Percentiles rank a stretch among this genome's conserved stretches.
Conservation (phyloP, 768 basidiomycete genomes). For the Rhodotorula kratochvilovae region DNA sequence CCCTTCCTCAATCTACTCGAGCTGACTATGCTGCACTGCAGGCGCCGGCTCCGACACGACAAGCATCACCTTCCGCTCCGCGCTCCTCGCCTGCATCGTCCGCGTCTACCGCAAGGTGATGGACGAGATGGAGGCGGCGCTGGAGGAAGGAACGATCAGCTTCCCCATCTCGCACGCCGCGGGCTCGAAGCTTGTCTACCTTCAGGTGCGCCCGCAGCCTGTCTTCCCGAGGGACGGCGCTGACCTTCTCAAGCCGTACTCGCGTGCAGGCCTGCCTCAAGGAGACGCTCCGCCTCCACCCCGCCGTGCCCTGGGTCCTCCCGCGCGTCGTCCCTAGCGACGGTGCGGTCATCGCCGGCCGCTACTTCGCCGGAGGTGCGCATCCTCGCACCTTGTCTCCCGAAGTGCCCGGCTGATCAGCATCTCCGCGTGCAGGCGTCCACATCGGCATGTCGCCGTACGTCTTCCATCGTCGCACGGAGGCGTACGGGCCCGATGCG, state of each 20-base stretch:
- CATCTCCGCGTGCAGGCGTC: neutral
- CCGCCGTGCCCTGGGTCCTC: constrained; percentile 28
- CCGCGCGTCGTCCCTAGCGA: constrained; percentile 34
- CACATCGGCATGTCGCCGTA: constrained; percentile 16
- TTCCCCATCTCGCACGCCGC: neutral
- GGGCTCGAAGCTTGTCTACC: neutral
- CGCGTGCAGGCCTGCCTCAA: constrained; percentile 32
- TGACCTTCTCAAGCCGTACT: neutral
- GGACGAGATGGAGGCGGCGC: neutral
- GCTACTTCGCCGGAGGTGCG: constrained; percentile 21
- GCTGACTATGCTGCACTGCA: neutral
- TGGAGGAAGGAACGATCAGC: neutral
- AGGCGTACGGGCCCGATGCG: constrained; percentile 27
- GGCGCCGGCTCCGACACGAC: constrained; percentile 19
- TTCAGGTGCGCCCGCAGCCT: neutral
- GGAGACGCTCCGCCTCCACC: constrained; percentile 38
- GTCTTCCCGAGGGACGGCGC: neutral
- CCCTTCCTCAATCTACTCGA: too few relatives aligned
- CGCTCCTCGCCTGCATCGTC: constrained; percentile 15
- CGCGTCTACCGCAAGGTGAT: neutral
- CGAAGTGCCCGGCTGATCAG: neutral
- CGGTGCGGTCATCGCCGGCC: constrained; percentile 28
- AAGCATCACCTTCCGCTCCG: neutral
- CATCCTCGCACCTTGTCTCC: neutral
- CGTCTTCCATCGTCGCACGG: constrained; percentile 19